phyloP scores from a whole-genome alignment of 805 yeast genomes.

The Saccharomycodes ludwigii region DNA sequence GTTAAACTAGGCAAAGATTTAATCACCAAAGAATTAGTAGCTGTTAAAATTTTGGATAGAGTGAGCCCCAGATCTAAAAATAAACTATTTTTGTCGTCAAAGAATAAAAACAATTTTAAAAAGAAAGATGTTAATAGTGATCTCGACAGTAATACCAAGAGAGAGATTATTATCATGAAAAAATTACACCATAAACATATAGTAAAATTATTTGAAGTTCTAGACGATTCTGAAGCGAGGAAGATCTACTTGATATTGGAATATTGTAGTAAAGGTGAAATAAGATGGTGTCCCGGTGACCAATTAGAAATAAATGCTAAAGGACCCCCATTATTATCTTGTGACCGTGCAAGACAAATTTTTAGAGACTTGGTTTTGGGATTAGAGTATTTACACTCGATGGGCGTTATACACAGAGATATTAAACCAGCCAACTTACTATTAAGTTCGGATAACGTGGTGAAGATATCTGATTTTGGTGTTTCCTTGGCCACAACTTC shows the following conservation, averaged over 20 bases:
- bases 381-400: conserved; percentile 78
- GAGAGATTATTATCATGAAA: conserved; percentile 89
- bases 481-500: conserved; percentile 57
- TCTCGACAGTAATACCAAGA: conserved; percentile 45
- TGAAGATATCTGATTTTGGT: conserved; percentile 94
- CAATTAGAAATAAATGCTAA: conserved; percentile 28
- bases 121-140: conserved; percentile 27
- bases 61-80: conserved; percentile 43
- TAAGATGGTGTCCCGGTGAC: conserved; percentile 49
- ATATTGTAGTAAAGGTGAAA: conserved; percentile 82
- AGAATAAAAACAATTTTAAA: conserved; percentile 26
- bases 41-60: conserved; percentile 85
- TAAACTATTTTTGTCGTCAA: conserved; percentile 14
- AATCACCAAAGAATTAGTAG: conserved; percentile 55
- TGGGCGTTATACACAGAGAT: conserved; percentile 89
- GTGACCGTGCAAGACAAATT: conserved; percentile 54
- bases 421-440: conserved; percentile 89
- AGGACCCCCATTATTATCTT: conserved; percentile 56
- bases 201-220: conserved; percentile 74
- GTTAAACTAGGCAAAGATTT: conserved; percentile 81
- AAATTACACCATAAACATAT: conserved; percentile 87
- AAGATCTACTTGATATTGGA: conserved; percentile 87
- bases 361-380: conserved; percentile 81
- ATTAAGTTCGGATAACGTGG: conserved; percentile 54
- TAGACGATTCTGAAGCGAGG: conserved; percentile 72